Percentiles rank a stretch among this genome's conserved stretches.
Conservation (phyloP, 345 rosid species). For the Limnanthes douglasii region DNA sequence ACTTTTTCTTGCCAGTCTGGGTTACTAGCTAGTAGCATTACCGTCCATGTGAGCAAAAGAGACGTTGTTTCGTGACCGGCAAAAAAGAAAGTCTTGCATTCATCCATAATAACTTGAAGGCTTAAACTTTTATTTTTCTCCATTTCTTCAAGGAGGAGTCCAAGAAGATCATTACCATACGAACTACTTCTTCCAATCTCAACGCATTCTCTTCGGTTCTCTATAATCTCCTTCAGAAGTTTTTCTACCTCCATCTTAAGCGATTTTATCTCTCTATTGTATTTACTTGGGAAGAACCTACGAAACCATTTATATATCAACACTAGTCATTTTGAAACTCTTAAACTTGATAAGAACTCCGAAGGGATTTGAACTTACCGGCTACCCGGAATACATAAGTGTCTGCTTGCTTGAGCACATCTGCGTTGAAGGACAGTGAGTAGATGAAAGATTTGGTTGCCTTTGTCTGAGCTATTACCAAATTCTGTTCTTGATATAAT, state of each 20-base stretch:
- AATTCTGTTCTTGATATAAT: conserved; percentile 84
- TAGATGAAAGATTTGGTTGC: conserved; percentile 64
- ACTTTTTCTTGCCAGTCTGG: conserved; percentile 75
- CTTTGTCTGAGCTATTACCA: conserved; percentile 64
- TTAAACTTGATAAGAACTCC: too few relatives aligned
- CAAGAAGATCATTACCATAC: conserved; percentile 73
- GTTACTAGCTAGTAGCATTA: conserved; percentile 75
- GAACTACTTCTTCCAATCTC: conserved; percentile 75
- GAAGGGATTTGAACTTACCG: conserved; percentile 20
- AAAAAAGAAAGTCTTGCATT: conserved; percentile 91
- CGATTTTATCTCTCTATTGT: conserved; percentile 75
- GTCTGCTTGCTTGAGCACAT: conserved; percentile 72
- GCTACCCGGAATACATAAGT: conserved; percentile 88
- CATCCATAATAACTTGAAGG: conserved; percentile 86
- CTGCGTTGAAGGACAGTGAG: conserved; percentile 49
- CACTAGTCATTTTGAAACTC: background rate
- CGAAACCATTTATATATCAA: background rate
- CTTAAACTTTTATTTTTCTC: conserved; percentile 29
- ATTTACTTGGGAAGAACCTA: conserved; percentile 83
- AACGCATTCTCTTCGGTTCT: conserved; percentile 50
- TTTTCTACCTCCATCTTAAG: conserved; percentile 70
- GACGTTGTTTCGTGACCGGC: conserved; percentile 96
- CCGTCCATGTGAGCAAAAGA: conserved; percentile 82
- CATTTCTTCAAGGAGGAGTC: conserved; percentile 68
- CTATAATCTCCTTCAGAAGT: conserved; percentile 68